Percentiles rank a stretch among this genome's conserved stretches.
Conservation (phyloP, 345 rosid genomes). For the Camelina sativa region DNA sequence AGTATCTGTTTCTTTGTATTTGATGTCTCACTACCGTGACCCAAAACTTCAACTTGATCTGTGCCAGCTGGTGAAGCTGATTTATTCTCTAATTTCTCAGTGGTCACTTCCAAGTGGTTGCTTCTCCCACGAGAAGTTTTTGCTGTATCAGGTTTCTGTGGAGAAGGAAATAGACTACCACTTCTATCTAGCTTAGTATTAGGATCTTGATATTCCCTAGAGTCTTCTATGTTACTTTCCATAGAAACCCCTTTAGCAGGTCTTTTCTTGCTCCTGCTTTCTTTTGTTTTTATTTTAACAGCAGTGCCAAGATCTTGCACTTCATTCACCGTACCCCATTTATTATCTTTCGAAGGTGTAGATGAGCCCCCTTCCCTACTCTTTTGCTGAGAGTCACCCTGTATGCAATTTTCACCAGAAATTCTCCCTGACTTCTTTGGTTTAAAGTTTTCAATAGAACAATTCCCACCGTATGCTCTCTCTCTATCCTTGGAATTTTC, state of each 20-base stretch:
- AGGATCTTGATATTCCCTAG: slow-evolving; percentile 43
- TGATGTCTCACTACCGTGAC: slow-evolving; percentile 49
- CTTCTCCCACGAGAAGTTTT: slow-evolving; percentile 46
- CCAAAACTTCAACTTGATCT: slow-evolving; percentile 50
- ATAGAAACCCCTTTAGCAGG: slow-evolving; percentile 43
- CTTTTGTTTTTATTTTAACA: slow-evolving; percentile 51
- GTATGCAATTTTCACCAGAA: slow-evolving; percentile 47
- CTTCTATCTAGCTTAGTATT: slow-evolving; percentile 47
- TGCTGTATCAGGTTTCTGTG: slow-evolving; percentile 43
- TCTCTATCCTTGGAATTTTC: slow-evolving; percentile 28
- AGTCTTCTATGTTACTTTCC: slow-evolving; percentile 52
- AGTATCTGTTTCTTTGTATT: slow-evolving; percentile 50
- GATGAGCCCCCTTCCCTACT: slow-evolving; percentile 61
- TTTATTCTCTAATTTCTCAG: slow-evolving; percentile 51
- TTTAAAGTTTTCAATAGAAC: slow-evolving; percentile 19
- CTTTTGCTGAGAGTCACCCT: slow-evolving; percentile 48
- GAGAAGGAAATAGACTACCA: slow-evolving; percentile 45
- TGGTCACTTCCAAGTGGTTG: slow-evolving; percentile 47
- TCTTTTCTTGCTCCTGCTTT: slow-evolving; percentile 55
- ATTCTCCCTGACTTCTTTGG: slow-evolving; percentile 39
- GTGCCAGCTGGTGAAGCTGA: slow-evolving; percentile 54
- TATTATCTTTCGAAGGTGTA: slow-evolving; percentile 59
- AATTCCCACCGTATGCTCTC: slow-evolving; percentile 17
- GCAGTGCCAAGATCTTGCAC: slow-evolving; percentile 44
- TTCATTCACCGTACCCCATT: slow-evolving; percentile 44